Evolutionary conservation across 306 rosid species (phyloP), one percentile per base, ranked within the genome.

Genomic region (Cicer cuneatum): DNA sequence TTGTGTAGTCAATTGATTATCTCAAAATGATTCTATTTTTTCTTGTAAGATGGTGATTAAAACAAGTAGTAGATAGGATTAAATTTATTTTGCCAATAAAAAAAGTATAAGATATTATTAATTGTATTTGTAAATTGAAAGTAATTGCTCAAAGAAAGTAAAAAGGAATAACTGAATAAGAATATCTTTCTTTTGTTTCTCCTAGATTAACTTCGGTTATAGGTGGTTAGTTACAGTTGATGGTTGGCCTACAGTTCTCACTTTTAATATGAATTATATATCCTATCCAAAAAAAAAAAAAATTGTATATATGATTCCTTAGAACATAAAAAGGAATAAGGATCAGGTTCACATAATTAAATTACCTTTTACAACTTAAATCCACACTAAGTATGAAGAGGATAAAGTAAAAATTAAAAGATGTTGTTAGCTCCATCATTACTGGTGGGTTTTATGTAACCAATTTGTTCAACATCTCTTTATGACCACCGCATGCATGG

Each of bases 181-280:
- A 5, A 29, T 29, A 29, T 29, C 5, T 29, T 29, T 29, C 35
- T 29, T 29, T 29, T 4, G 35, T 29, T 3, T 29, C 35, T 29
- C 35, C 35, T 29, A 29, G 35, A 29, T 29, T 81, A 60, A 83
- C 82, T 80, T 83, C 90, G n/a, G 92, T 90, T 90, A 87, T 83
- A 83, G 89, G 89, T 81, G 85, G 94, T 87, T 90, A 82, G 12
- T 83, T 83, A 83, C 89, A 60, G 91, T 90, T 92, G 85, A 82
- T 81, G 81, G 61, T 57, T 75, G 85, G 78, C 56, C 67, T 61
- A 66, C 61, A 10, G n/a, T 58, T 47, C 15, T 6, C 69, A 76
- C 82, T 68, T 85, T 45, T 43, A 57, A 62, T 29, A 29, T 57
- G 29, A 13, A 68, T 33, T 21, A 40, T 29, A 18, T 16, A 60